A percentile compares a stretch with the other conserved stretches of the same genome.
Conservation (phyloP, 345 rosid genomes). For the Boechera retrofracta region DNA sequence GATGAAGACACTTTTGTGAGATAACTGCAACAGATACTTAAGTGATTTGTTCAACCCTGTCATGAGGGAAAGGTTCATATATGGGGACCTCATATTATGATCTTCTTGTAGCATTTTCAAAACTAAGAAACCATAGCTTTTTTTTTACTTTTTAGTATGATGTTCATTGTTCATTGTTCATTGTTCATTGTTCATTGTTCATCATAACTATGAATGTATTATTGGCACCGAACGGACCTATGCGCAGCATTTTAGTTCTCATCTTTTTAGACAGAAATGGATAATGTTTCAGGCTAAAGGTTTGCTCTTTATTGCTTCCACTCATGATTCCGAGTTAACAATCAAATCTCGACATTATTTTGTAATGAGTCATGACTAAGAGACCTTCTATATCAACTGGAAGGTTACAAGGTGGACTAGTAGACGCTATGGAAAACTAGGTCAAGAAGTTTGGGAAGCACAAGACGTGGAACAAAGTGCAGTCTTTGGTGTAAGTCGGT, state of each 20-base stretch:
- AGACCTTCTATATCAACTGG: conserved; percentile 7
- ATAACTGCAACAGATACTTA: conserved; percentile 19
- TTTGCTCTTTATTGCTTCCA: conserved; percentile 14
- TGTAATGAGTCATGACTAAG: no score
- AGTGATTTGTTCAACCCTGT: conserved; percentile 22
- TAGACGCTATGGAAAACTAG: conserved; percentile 25
- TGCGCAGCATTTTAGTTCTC: conserved; percentile 37
- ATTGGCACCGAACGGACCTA: conserved; percentile 33
- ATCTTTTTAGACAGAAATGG: conserved; percentile 15
- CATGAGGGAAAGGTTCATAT: conserved; percentile 7
- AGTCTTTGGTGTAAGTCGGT: conserved; percentile 41
- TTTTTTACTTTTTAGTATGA: conserved; percentile 28
- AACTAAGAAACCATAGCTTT: conserved; percentile 32
- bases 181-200: conserved; percentile 38
- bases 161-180: conserved; percentile 39
- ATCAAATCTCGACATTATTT: not conserved
- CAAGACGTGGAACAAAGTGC: conserved; percentile 46
- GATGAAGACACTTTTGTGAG: conserved; percentile 27
- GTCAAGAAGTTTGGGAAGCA: conserved; percentile 43
- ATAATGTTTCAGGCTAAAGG: not conserved
- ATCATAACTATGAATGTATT: conserved; percentile 39
- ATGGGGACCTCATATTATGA: conserved; percentile 24
- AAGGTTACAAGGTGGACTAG: conserved; percentile 4
- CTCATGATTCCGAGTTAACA: not conserved
- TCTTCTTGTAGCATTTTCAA: conserved; percentile 37